A percentile compares a stretch with the other conserved stretches of the same genome.
phyloP scores from a whole-genome alignment of 805 yeast species.

The Candida pini region DNA sequence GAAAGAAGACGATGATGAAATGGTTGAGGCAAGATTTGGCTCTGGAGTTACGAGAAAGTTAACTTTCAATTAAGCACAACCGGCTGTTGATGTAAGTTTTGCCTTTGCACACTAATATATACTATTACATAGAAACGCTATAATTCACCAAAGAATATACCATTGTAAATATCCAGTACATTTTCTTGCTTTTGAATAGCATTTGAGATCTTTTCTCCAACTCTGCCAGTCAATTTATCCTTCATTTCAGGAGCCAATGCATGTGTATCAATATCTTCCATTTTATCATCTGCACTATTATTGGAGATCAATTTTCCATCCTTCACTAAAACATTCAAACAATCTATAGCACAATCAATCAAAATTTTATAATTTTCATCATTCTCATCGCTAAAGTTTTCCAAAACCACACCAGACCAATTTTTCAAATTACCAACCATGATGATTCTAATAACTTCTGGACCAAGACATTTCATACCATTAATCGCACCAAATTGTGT shows the following conservation, averaged over 20 bases:
- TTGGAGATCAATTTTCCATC: slow-evolving; percentile 25
- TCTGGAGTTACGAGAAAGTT: not conserved
- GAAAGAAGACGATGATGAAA: slow-evolving; percentile 1
- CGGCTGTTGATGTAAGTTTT: too few species aligned
- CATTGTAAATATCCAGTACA: slow-evolving; percentile 48
- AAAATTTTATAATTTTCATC: slow-evolving; percentile 17
- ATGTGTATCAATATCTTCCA: slow-evolving; percentile 32
- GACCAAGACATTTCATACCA: slow-evolving; percentile 79
- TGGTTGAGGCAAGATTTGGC: not conserved
- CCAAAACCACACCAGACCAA: slow-evolving; percentile 65
- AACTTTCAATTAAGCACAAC: too few species aligned
- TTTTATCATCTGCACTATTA: slow-evolving; percentile 21
- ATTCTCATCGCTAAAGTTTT: slow-evolving; percentile 13
- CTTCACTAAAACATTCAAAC: slow-evolving; percentile 43
- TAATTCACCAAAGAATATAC: slow-evolving; percentile 69
- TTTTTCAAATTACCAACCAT: slow-evolving; percentile 77
- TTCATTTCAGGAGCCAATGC: slow-evolving; percentile 28
- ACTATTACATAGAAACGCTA: too few species aligned
- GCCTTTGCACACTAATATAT: too few species aligned
- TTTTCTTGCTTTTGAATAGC: slow-evolving; percentile 42
- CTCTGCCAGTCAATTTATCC: slow-evolving; percentile 44
- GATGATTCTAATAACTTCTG: slow-evolving; percentile 80
- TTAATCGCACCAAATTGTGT: slow-evolving; percentile 89
- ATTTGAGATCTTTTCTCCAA: slow-evolving; percentile 56
- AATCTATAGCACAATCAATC: slow-evolving; percentile 49